Conservation (phyloP, 768 basidiomycete genomes). For the Lentinus tigrinus region DNA sequence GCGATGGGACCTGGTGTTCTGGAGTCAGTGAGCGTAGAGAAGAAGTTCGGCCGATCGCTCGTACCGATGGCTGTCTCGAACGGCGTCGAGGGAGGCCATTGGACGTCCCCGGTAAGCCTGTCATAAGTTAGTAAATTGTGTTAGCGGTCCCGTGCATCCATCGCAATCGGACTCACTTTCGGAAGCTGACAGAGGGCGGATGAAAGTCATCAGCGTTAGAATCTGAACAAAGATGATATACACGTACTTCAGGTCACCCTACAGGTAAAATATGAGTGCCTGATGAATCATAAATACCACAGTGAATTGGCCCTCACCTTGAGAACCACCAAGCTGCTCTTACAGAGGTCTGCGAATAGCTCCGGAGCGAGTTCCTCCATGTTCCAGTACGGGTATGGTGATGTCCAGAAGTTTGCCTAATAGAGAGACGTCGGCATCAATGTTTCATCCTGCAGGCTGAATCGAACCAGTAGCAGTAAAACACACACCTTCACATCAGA, state of each 20-base stretch:
- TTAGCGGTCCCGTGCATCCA: too few relatives aligned
- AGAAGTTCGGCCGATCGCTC: constrained; percentile 16
- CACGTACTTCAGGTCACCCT: constrained; percentile 91
- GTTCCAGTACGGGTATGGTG: constrained; percentile 75
- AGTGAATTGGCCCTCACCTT: too few relatives aligned
- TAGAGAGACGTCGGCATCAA: too few relatives aligned
- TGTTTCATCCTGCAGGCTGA: too few relatives aligned
- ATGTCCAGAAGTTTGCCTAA: constrained; percentile 65
- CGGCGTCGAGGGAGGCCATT: constrained; percentile 81
- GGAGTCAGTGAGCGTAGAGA: neutral
- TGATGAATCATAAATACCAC: too few relatives aligned
- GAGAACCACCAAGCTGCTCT: constrained; percentile 75
- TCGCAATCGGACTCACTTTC: constrained; percentile 60
- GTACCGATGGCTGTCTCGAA: constrained; percentile 73
- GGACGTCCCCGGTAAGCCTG: constrained; percentile 85
- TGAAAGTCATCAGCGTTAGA: neutral
- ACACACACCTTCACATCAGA: constrained; percentile 31
- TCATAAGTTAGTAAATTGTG: too few relatives aligned
- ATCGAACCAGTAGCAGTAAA: neutral
- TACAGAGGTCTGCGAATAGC: constrained; percentile 50
- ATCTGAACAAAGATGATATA: neutral
- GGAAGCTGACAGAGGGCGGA: constrained; percentile 53
- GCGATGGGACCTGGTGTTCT: constrained; percentile 64
- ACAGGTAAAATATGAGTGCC: neutral
- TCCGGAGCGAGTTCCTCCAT: constrained; percentile 53